Conservation (phyloP, 164 flowering plant genomes). For the Stephania cephalantha region DNA sequence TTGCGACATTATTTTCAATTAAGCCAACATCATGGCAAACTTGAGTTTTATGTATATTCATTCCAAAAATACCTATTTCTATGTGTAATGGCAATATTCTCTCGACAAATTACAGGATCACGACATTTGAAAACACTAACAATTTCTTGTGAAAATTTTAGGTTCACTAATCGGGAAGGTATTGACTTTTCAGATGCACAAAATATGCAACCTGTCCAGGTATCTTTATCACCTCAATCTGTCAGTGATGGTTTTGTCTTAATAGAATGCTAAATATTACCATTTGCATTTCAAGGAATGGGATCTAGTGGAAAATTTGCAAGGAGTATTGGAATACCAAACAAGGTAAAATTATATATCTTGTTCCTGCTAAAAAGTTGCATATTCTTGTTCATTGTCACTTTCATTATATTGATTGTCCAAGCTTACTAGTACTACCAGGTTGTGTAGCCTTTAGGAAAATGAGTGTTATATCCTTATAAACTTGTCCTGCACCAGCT, state of each 20-base stretch:
- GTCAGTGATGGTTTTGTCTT: background rate
- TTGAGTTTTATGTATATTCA: background rate
- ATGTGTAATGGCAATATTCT: background rate
- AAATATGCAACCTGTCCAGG: conserved; percentile 88
- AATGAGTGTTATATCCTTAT: background rate
- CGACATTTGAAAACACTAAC: background rate
- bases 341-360: conserved; percentile 49
- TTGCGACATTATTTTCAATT: background rate
- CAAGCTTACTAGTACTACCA: background rate
- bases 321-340: conserved; percentile 86
- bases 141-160: conserved; percentile 15
- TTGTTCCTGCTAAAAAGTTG: background rate
- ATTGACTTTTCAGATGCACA: conserved; percentile 98
- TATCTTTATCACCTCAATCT: conserved; percentile 21
- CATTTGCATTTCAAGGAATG: conserved; percentile 53
- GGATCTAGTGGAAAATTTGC: conserved; percentile 88
- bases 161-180: conserved; percentile 93
- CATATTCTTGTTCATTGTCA: background rate
- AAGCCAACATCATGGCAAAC: background rate
- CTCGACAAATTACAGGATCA: background rate
- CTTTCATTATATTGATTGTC: background rate
- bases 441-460: background rate
- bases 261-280: conserved; percentile 8
- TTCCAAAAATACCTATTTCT: background rate
- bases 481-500: background rate